phyloP scores from a whole-genome alignment of 1,284 basidiomycete species.

The Mrakiaceae sp. region DNA sequence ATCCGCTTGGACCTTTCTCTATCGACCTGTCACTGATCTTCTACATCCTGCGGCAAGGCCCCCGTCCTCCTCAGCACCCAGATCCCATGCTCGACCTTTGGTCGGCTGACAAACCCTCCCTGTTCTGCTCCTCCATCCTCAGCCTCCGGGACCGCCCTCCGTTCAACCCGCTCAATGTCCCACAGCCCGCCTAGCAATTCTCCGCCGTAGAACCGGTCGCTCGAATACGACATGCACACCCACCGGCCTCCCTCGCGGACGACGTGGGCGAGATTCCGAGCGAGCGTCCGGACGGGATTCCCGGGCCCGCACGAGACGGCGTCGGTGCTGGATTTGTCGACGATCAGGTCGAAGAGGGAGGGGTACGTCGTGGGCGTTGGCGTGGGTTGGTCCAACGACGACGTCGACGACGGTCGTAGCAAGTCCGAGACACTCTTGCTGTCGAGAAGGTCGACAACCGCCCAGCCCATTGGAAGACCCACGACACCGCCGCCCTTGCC shows the following conservation, averaged over 20 bases:
- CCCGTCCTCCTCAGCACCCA: no score
- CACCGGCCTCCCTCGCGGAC: neutral
- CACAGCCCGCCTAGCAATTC: neutral
- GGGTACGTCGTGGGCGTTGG: neutral
- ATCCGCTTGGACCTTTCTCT: no score
- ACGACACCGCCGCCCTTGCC: no score
- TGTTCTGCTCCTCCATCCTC: no score
- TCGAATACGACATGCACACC: neutral
- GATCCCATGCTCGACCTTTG: no score
- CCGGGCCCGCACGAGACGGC: conserved; percentile 4
- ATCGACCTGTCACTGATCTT: no score
- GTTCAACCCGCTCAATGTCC: neutral
- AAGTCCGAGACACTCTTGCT: no score
- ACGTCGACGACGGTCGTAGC: no score
- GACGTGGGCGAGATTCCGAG: neutral
- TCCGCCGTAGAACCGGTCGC: neutral
- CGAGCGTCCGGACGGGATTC: neutral
- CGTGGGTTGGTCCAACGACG: no score
- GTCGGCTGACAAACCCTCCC: no score
- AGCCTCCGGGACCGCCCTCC: no score
- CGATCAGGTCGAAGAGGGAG: neutral
- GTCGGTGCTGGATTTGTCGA: conserved; percentile 7
- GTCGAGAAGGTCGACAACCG: neutral
- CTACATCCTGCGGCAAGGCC: no score
- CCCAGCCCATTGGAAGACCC: neutral